Conservation (phyloP, 768 basidiomycete genomes). For the Kwoniella bestiolae region DNA sequence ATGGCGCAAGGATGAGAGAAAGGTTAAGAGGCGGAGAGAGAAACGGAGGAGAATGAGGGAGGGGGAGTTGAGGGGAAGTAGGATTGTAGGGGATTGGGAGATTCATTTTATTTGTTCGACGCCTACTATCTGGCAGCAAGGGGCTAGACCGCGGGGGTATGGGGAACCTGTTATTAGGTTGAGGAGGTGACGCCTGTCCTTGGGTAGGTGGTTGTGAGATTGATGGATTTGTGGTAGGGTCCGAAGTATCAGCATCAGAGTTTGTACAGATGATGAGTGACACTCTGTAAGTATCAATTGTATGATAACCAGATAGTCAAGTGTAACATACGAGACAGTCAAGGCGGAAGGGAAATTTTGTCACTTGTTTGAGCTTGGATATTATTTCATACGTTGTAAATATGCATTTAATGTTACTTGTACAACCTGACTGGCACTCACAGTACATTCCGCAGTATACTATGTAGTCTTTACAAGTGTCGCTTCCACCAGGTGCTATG, state of each 20-base stretch:
- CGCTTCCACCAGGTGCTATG: too few relatives aligned
- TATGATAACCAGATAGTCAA: background rate
- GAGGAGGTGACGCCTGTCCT: conserved; percentile 9
- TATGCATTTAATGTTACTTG: conserved; percentile 4
- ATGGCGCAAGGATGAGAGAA: conserved; percentile 31
- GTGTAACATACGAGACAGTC: background rate
- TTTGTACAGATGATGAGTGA: too few relatives aligned
- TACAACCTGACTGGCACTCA: background rate
- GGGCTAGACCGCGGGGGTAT: conserved; percentile 48
- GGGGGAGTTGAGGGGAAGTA: background rate
- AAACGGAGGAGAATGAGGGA: conserved; percentile 24
- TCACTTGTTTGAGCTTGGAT: background rate
- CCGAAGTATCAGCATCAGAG: too few relatives aligned
- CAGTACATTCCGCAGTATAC: background rate
- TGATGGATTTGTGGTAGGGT: too few relatives aligned
- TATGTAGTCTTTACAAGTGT: too few relatives aligned
- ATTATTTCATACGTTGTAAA: background rate
- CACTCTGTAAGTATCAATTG: too few relatives aligned
- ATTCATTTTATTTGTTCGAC: conserved; percentile 44
- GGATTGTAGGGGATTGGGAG: conserved; percentile 41
- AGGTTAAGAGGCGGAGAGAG: conserved; percentile 34
- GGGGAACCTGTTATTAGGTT: conserved; percentile 45
- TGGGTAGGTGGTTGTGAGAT: background rate
- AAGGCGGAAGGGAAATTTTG: background rate
- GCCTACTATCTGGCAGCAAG: conserved; percentile 48